phyloP scores from a whole-genome alignment of 1,284 basidiomycete genomes.

The Leccinum solheimii region DNA sequence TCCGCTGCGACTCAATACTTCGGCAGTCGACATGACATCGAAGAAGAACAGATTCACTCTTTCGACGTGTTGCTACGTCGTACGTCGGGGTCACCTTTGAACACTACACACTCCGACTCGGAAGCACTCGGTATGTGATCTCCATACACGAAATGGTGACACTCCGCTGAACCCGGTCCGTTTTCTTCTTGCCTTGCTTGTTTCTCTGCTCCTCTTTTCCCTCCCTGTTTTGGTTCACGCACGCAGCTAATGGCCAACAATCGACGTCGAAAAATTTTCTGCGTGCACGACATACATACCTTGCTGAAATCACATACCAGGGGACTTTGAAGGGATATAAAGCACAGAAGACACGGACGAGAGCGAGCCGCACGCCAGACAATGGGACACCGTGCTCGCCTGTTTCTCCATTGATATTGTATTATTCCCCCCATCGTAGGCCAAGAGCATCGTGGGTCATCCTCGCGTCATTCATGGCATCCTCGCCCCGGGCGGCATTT shows the following conservation, averaged over 20 bases:
- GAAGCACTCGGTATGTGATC: conserved; percentile 51
- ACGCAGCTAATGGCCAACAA: conserved; percentile 70
- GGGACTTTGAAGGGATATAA: conserved; percentile 94
- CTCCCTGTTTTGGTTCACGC: not conserved
- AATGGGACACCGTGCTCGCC: conserved; percentile 90
- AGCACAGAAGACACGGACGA: conserved; percentile 51
- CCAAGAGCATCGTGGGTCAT: conserved; percentile 91
- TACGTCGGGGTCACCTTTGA: no score
- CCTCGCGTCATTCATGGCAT: conserved; percentile 73
- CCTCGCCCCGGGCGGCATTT: conserved; percentile 76
- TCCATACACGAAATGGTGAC: not conserved
- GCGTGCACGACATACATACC: no score
- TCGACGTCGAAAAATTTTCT: conserved; percentile 54
- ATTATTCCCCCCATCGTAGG: conserved; percentile 45
- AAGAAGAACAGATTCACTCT: no score
- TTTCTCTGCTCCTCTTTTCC: no score
- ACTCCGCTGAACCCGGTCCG: not conserved
- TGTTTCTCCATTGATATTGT: conserved; percentile 79
- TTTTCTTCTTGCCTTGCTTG: not conserved
- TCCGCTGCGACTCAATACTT: no score
- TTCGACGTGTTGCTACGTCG: no score
- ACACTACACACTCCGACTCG: no score
- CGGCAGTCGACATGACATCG: no score
- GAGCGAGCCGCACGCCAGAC: conserved; percentile 63
- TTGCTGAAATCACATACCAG: conserved; percentile 35